A percentile compares a stretch with the other conserved stretches of the same genome.
These are phyloP conservation scores for Trichomonas tenax DNA, from an alignment of 208 protist species.

Conservation along the genomic window DNA sequence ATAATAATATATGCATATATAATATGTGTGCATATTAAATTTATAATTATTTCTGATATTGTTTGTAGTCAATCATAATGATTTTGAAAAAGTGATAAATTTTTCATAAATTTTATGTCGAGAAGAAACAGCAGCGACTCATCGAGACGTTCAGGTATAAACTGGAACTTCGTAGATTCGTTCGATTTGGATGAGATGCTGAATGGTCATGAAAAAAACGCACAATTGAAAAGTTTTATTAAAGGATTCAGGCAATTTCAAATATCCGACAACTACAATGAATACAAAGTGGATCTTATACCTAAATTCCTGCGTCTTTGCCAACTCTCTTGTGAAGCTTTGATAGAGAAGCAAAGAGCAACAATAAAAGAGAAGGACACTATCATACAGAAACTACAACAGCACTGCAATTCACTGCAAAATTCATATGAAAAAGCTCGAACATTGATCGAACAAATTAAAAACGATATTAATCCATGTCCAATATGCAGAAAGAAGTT, in stretches of 20 bases:
- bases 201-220: not conserved
- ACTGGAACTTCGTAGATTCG: not conserved
- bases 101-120: not conserved
- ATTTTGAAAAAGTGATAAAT: no score
- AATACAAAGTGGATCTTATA: not conserved
- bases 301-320: not conserved
- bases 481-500: not conserved
- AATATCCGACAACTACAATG: not conserved
- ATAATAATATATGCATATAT: no score
- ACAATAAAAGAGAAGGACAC: not conserved
- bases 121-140: not conserved
- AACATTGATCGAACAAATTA: not conserved
- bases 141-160: not conserved
- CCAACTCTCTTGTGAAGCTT: not conserved
- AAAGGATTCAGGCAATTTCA: not conserved
- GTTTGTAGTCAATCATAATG: no score
- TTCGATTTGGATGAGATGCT: not conserved
- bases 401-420: not conserved
- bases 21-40: no score
- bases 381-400: not conserved
- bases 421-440: not conserved
- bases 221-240: not conserved
- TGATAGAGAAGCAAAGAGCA: not conserved
- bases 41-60: no score
- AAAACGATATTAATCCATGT: not conserved